Conservation (phyloP, 352 stramenopile species). For the Phytophthora foliorum region DNA sequence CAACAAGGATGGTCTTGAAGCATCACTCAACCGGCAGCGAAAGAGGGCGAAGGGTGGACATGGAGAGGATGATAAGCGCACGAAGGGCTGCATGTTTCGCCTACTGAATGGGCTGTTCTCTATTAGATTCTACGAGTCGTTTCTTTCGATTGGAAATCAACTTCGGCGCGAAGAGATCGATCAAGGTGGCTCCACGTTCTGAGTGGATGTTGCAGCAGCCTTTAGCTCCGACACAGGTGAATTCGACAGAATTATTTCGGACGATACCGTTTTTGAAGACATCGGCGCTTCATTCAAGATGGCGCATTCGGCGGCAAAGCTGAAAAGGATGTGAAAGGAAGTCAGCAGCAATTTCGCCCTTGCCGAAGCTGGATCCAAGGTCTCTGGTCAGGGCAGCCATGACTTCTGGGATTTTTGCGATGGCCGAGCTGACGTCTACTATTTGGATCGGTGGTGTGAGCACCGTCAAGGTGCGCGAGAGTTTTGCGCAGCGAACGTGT, state of each 20-base stretch:
- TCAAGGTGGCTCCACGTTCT: conserved; percentile 8
- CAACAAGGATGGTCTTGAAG: conserved; percentile 1
- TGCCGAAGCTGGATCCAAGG: conserved; percentile 5
- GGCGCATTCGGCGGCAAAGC: conserved; percentile 6
- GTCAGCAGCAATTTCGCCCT: conserved; percentile 10
- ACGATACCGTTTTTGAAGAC: conserved; percentile 6
- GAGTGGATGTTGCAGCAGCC: not conserved
- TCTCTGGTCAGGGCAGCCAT: conserved; percentile 2
- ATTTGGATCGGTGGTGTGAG: conserved; percentile 13
- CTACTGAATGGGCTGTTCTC: conserved; percentile 17
- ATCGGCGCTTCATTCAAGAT: not conserved
- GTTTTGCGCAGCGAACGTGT: conserved; percentile 9
- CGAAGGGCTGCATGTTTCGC: conserved; percentile 15
- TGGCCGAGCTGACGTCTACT: conserved; percentile 5
- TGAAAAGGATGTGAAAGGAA: conserved; percentile 12
- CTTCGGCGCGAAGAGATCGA: not conserved
- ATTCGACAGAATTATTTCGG: conserved; percentile 2
- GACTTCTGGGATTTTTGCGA: conserved; percentile 14
- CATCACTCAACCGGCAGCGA: not conserved
- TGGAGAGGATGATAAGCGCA: not conserved
- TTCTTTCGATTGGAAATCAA: conserved; percentile 2
- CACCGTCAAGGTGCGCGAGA: not conserved
- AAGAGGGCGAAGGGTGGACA: not conserved
- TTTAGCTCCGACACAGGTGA: not conserved
- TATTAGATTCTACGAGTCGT: not conserved